Base-by-base conservation (phyloP, 1,284 basidiomycete genomes). In the Cystobasidium pallidum region DNA sequence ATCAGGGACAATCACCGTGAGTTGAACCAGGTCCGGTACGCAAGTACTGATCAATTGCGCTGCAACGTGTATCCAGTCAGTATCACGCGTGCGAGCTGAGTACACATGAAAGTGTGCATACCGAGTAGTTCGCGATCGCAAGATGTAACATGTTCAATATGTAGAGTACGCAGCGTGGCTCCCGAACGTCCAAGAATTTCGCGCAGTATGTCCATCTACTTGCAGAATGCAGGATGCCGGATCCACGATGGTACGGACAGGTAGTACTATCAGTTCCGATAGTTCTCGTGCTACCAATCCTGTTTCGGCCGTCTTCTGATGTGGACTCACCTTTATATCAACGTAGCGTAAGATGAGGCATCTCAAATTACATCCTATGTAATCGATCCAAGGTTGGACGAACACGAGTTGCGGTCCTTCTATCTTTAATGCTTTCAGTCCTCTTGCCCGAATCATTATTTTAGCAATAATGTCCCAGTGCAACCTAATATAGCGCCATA, bases 1-100 rank as follows among this genome's bases (percentile, higher is more conserved):
- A 30, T 70, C 67, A 34, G 67, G 67, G 17, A 70, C 39, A 58
- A 70, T 70, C 19, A 70, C 49, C 4, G 67, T 70, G 21, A 70
- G 47, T n/a, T 58, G 67, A 19, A 51, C 19, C 2, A 70, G 28
- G 4, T 52, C 43, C 13, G 54, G 55, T 11, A 70, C 54, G 34
- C 39, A 47, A 17, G 54, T 57, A 32, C 57, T 55, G 47, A 70
- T 70, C 36, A 70, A 26, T 54, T 70, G 67, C 26, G 67, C 67
- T 62, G 34, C 10, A 10, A 15, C 10, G 1, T 51, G 32, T 30
- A 17, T 28, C 26, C 15, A 54, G 49, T 15, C n/a, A 45, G 15
- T 45, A 11, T 7, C 19, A 54, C n/a, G 30, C 32, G 30, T 7
- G 24, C 13, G n/a, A 47, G 21, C 10, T 1, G 47, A 36, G n/a